Evolutionary conservation across 805 yeast species (phyloP).

Genomic region (Candida parachauliodes): DNA sequence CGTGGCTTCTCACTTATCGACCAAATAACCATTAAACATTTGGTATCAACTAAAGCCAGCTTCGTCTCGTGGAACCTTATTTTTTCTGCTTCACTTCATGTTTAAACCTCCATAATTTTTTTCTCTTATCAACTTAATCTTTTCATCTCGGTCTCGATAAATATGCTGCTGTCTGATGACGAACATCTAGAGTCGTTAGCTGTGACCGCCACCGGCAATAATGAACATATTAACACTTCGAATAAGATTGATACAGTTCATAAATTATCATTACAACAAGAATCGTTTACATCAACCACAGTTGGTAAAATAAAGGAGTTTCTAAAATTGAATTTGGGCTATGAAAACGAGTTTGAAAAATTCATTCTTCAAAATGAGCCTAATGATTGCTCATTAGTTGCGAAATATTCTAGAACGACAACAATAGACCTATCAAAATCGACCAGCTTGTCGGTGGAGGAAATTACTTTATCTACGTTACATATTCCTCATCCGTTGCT

Average conservation of each 20-base stretch:
- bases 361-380: constrained; percentile 42
- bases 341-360: constrained; percentile 38
- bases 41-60: no score
- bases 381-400: constrained; percentile 51
- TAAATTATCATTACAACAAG: constrained; percentile 11
- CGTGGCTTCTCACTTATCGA: no score
- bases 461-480: constrained; percentile 37
- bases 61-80: no score
- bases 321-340: constrained; percentile 19
- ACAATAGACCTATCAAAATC: constrained; percentile 30
- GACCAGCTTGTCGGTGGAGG: constrained; percentile 21
- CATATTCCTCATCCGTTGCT: constrained; percentile 51
- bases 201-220: constrained; percentile 8
- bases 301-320: constrained; percentile 24
- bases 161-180: constrained; percentile 12
- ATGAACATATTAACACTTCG: constrained; percentile 2
- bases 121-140: background rate
- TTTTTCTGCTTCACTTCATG: no score
- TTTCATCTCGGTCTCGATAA: background rate
- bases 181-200: constrained; percentile 13
- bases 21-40: no score
- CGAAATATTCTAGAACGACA: constrained; percentile 44
- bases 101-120: background rate
- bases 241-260: background rate
- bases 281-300: constrained; percentile 16